These are phyloP conservation scores for Rhazya stricta DNA, from an alignment of 257 asterid genomes.

Conservation along the genomic window DNA sequence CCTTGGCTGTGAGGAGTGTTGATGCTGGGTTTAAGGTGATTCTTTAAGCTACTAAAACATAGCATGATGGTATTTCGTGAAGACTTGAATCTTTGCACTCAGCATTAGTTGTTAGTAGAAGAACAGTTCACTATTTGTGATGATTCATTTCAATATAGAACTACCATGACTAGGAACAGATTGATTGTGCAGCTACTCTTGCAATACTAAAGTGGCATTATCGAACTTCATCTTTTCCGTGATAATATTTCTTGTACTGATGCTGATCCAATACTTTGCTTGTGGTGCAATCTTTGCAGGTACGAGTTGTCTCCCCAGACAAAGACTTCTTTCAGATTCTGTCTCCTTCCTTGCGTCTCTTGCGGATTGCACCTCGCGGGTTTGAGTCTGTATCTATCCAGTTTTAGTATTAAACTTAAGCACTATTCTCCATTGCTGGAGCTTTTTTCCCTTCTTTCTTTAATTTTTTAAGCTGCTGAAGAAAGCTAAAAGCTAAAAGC, in stretches of 20 bases:
- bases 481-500: no score
- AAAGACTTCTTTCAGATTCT: constrained; percentile 94
- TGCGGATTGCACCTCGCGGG: constrained; percentile 98
- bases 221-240: background rate
- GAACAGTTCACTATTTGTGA: background rate
- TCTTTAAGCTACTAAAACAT: background rate
- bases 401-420: background rate
- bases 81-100: background rate
- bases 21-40: constrained; percentile 76
- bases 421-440: no score
- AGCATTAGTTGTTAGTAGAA: background rate
- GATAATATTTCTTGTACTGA: background rate
- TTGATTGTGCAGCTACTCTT: background rate
- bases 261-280: constrained; percentile 1
- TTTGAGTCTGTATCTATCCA: constrained; percentile 53
- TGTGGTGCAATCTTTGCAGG: constrained; percentile 47
- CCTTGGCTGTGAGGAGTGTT: constrained; percentile 83
- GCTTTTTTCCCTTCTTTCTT: no score
- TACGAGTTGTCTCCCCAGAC: constrained; percentile 98
- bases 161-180: background rate
- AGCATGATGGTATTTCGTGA: background rate
- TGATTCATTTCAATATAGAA: background rate
- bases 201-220: background rate
- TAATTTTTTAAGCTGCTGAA: no score
- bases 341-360: constrained; percentile 90